phyloP scores from a whole-genome alignment of 1,284 basidiomycete species.

The Afroboletus lepidellus region DNA sequence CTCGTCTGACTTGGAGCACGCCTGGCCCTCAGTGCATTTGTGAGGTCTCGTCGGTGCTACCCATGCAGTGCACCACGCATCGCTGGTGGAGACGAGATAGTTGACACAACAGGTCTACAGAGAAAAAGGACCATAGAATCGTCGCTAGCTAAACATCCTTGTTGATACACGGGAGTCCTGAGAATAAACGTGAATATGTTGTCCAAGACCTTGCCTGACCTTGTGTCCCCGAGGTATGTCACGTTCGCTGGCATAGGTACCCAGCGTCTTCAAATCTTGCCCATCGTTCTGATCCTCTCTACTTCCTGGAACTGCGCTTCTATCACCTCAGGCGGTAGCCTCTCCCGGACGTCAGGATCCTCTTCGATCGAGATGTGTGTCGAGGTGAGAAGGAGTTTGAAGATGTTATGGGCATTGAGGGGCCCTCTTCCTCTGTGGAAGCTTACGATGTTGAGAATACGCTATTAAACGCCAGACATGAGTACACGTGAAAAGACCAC shows the following conservation, averaged over 20 bases:
- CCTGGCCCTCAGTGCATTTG: too few species aligned
- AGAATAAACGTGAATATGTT: background rate
- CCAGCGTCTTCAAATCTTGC: slow-evolving; percentile 1
- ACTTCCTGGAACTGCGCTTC: slow-evolving; percentile 13
- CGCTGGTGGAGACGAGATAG: too few species aligned
- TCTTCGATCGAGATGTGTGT: slow-evolving; percentile 20
- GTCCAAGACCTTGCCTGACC: background rate
- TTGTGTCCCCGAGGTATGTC: background rate
- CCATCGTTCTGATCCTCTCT: slow-evolving; percentile 18
- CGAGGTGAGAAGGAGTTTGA: slow-evolving; percentile 23
- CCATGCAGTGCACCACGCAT: too few species aligned
- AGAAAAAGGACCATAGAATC: too few species aligned
- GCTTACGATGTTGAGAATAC: slow-evolving; percentile 26
- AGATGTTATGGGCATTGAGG: slow-evolving; percentile 21
- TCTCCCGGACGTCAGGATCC: slow-evolving; percentile 22
- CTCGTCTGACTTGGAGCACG: too few species aligned
- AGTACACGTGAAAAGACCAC: background rate
- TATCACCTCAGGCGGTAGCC: slow-evolving; percentile 14
- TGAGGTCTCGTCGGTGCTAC: too few species aligned
- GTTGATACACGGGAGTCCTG: too few species aligned
- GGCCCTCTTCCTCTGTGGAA: slow-evolving; percentile 26
- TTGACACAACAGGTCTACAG: too few species aligned
- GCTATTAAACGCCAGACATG: slow-evolving; percentile 6
- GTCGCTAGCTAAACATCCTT: too few species aligned
- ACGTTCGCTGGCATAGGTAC: background rate